These are phyloP conservation scores for Phlebopus sp. DNA, from an alignment of 1,284 basidiomycete genomes.

Conservation along the genomic window DNA sequence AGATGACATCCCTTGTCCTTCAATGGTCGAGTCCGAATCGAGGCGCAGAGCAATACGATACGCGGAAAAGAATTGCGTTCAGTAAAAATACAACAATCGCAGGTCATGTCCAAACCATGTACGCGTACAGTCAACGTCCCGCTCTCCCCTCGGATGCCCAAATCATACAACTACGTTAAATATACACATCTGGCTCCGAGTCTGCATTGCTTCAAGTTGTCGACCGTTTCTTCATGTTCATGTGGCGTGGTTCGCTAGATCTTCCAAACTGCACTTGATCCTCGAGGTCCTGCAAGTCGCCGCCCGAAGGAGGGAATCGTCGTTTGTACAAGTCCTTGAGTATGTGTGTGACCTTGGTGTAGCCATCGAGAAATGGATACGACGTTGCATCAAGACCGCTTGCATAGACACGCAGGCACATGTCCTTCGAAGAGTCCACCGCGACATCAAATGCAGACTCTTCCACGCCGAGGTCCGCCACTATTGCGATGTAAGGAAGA, in stretches of 20 bases:
- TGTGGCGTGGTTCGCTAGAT: not conserved
- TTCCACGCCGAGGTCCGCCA: conserved; percentile 1
- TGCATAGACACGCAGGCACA: conserved; percentile 2
- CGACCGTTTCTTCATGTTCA: not conserved
- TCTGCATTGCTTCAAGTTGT: too few relatives aligned
- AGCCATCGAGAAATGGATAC: conserved; percentile 1
- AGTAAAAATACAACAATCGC: too few relatives aligned
- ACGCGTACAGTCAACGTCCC: too few relatives aligned
- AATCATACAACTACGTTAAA: too few relatives aligned
- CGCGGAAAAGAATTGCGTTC: too few relatives aligned
- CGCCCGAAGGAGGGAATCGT: not conserved
- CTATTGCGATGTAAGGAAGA: conserved; percentile 1
- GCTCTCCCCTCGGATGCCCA: too few relatives aligned
- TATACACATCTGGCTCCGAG: too few relatives aligned
- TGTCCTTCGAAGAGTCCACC: not conserved
- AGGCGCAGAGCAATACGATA: too few relatives aligned
- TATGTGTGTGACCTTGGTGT: not conserved
- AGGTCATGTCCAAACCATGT: too few relatives aligned
- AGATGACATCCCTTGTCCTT: too few relatives aligned
- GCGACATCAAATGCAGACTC: not conserved
- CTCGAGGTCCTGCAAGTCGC: not conserved
- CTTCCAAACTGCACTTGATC: not conserved
- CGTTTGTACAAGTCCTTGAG: not conserved
- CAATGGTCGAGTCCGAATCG: too few relatives aligned
- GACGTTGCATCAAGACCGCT: not conserved